A percentile compares a stretch with the other conserved stretches of the same genome.
phyloP scores from a whole-genome alignment of 2,329 filamentous ascomycete species.

The Colletotrichum sp. region DNA sequence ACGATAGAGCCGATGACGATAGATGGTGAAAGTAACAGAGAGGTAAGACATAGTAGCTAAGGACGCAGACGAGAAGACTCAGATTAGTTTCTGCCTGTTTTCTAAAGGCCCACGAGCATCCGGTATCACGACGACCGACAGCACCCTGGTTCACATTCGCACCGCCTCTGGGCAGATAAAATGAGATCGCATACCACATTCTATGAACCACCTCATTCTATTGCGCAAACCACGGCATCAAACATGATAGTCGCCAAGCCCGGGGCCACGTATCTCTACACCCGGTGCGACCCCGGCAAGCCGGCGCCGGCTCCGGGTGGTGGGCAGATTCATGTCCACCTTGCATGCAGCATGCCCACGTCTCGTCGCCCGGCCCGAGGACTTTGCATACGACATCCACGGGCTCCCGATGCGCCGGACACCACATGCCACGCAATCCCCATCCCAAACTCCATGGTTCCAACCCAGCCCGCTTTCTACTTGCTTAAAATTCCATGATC shows the following conservation, averaged over 20 bases:
- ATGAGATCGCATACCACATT: too few relatives aligned
- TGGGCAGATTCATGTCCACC: too few relatives aligned
- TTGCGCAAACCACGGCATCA: too few relatives aligned
- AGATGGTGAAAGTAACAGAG: too few relatives aligned
- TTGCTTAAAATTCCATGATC: fast-evolving
- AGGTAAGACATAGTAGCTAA: too few relatives aligned
- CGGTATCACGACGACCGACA: too few relatives aligned
- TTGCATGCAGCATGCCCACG: background rate
- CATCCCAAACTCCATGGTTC: background rate
- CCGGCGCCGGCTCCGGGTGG: background rate
- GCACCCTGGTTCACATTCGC: too few relatives aligned
- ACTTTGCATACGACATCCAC: background rate
- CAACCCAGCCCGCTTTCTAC: background rate
- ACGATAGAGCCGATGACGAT: background rate
- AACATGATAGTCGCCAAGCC: background rate
- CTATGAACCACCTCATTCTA: too few relatives aligned
- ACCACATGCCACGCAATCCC: background rate
- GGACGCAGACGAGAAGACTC: too few relatives aligned
- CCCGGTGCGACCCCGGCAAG: background rate
- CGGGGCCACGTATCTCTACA: background rate
- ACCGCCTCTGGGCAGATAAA: too few relatives aligned
- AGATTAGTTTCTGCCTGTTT: too few relatives aligned
- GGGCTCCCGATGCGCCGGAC: background rate
- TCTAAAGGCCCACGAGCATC: too few relatives aligned
- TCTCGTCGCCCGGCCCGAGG: background rate